Percentiles rank a stretch among this genome's conserved stretches.
These are phyloP conservation scores for Dichomitus squalens DNA, from an alignment of 1,284 basidiomycete species.

Conservation along the genomic window DNA sequence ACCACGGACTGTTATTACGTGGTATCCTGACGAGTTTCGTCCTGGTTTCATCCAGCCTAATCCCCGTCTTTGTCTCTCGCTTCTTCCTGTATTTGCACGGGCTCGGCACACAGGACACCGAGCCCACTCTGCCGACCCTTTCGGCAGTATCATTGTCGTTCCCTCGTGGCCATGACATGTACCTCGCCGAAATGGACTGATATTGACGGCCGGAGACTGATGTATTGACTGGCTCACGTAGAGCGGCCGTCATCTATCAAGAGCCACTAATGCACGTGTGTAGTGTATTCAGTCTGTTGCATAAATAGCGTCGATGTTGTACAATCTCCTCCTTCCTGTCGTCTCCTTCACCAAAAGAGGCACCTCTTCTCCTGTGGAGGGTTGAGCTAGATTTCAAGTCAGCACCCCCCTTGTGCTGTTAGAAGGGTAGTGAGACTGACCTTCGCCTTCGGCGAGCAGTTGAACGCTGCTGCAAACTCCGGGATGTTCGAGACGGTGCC, in stretches of 20 bases:
- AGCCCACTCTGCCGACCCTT: not conserved
- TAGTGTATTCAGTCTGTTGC: not conserved
- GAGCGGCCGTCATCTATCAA: not conserved
- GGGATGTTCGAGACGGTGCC: slow-evolving; percentile 83
- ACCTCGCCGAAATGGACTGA: too few relatives aligned
- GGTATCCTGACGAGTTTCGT: not conserved
- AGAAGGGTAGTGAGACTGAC: slow-evolving; percentile 35
- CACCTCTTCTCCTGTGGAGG: slow-evolving; percentile 68
- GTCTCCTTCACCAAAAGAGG: slow-evolving; percentile 57
- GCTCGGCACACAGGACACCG: not conserved
- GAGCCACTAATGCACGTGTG: not conserved
- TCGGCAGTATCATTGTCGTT: too few relatives aligned
- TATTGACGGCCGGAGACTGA: too few relatives aligned
- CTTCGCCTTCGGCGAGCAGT: slow-evolving; percentile 71
- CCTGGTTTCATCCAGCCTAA: not conserved
- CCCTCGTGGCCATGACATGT: too few relatives aligned
- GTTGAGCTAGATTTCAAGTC: slow-evolving; percentile 51
- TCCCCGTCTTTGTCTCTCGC: not conserved
- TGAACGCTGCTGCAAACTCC: slow-evolving; percentile 79
- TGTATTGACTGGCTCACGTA: too few relatives aligned
- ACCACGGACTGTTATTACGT: not conserved
- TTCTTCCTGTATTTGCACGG: not conserved
- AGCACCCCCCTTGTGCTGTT: not conserved
- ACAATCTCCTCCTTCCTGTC: not conserved
- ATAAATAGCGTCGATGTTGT: not conserved